Conservation (phyloP, 1,139 yeast genomes). For the Saccharomyces hybrid region DNA sequence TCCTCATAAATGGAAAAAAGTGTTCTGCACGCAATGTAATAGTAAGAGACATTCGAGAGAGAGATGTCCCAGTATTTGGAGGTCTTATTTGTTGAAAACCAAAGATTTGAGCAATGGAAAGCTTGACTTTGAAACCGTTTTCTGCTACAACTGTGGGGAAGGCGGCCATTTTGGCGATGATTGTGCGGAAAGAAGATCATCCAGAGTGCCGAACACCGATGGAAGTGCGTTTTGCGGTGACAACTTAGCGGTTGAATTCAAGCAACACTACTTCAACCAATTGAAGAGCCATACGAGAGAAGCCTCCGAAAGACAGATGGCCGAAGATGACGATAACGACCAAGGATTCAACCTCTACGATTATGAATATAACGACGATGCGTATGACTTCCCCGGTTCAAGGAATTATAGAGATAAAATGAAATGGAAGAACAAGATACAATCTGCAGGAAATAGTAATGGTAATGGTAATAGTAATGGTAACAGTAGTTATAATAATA, state of each 20-base stretch:
- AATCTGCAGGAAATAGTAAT: constrained; percentile 9
- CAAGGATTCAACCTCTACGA: constrained; percentile 17
- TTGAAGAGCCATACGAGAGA: constrained; percentile 40
- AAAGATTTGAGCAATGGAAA: constrained; percentile 14
- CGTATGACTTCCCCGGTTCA: constrained; percentile 5
- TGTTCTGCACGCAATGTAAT: no score
- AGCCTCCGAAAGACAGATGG: constrained; percentile 1
- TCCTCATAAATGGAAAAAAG: no score
- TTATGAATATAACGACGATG: constrained; percentile 6
- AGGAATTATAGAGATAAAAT: constrained; percentile 1
- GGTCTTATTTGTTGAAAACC: no score
- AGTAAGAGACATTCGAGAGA: no score
- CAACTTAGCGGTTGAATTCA: constrained; percentile 49
- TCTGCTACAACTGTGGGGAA: constrained; percentile 78
- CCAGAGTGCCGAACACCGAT: constrained; percentile 57
- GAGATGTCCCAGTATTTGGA: no score
- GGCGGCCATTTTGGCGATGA: constrained; percentile 84
- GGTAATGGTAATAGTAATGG: not conserved
- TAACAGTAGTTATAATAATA: constrained; percentile 6
- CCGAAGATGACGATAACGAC: constrained; percentile 1
- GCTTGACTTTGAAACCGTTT: constrained; percentile 40
- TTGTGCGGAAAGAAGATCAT: constrained; percentile 48
- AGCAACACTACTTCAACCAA: constrained; percentile 24
- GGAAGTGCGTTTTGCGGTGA: constrained; percentile 77
- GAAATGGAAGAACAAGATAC: constrained; percentile 9